phyloP scores from a whole-genome alignment of 192 early-diverging fungal species.

The Lunasporangiospora selenospora region DNA sequence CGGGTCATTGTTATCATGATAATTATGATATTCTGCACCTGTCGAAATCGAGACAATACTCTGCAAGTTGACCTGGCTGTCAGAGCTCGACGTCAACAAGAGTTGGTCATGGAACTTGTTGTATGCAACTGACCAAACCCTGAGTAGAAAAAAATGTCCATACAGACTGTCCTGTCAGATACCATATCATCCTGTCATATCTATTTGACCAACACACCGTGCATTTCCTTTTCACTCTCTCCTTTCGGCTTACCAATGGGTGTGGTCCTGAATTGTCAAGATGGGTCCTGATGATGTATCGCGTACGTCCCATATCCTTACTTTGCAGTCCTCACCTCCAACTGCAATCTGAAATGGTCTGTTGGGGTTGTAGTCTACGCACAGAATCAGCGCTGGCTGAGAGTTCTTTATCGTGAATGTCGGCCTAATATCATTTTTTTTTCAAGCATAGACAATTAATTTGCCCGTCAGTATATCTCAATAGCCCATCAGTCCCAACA shows the following conservation, averaged over 20 bases:
- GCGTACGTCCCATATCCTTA: constrained; percentile 92
- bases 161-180: too few relatives aligned
- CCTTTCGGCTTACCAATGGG: constrained; percentile 87
- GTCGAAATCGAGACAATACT: constrained; percentile 88
- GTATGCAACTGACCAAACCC: constrained; percentile 85
- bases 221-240: too few relatives aligned
- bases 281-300: constrained; percentile 55
- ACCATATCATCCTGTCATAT: too few relatives aligned
- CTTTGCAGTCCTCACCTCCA: constrained; percentile 84
- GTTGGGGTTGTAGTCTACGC: constrained; percentile 89
- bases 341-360: constrained; percentile 84
- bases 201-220: too few relatives aligned
- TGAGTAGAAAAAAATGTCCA: constrained; percentile 33
- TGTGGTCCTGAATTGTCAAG: constrained; percentile 77
- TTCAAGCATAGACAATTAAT: constrained; percentile 16
- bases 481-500: too few relatives aligned
- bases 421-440: constrained; percentile 20
- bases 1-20: constrained; percentile 48
- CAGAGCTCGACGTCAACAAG: constrained; percentile 82
- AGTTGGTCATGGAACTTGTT: constrained; percentile 95
- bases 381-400: constrained; percentile 77
- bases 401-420: constrained; percentile 62
- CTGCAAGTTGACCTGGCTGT: constrained; percentile 88
- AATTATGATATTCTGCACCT: constrained; percentile 58
- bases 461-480: background rate